phyloP scores from a whole-genome alignment of 257 asterid genomes.

The Gentiana macrophylla region DNA sequence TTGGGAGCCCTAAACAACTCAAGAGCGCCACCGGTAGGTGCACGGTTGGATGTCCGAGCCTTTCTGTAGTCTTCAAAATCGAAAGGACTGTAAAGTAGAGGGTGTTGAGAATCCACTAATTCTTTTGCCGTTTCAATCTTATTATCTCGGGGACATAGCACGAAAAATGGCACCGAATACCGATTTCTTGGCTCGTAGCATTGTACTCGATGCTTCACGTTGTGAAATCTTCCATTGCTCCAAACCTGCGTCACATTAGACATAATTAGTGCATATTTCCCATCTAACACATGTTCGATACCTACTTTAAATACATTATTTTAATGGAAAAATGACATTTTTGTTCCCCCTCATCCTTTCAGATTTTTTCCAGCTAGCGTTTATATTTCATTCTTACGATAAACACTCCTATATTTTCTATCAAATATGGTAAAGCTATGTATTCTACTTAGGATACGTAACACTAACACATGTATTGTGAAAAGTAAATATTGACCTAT shows the following conservation, averaged over 20 bases:
- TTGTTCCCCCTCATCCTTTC: no score
- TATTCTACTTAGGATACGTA: no score
- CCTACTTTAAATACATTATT: no score
- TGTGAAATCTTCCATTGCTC: slow-evolving; percentile 60
- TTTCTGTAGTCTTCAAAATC: slow-evolving; percentile 20
- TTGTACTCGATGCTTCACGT: slow-evolving; percentile 49
- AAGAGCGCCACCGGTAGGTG: slow-evolving; percentile 26
- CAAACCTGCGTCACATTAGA: slow-evolving; percentile 27
- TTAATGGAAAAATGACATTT: no score
- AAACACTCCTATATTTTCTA: no score
- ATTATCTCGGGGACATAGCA: slow-evolving; percentile 34
- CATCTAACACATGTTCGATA: no score
- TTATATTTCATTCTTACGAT: no score
- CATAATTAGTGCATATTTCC: background rate
- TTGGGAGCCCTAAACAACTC: slow-evolving; percentile 14
- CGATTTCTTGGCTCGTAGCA: slow-evolving; percentile 37
- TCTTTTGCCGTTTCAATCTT: slow-evolving; percentile 27
- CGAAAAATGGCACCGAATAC: slow-evolving; percentile 36
- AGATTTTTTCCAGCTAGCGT: no score
- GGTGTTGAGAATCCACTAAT: slow-evolving; percentile 33
- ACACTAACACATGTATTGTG: no score
- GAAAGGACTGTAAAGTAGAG: slow-evolving; percentile 32
- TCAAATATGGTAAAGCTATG: no score
- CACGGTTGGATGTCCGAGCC: slow-evolving; percentile 12
- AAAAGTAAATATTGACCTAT: no score